phyloP scores from a whole-genome alignment of 805 yeast species.

The Scheffersomyces lignosus region DNA sequence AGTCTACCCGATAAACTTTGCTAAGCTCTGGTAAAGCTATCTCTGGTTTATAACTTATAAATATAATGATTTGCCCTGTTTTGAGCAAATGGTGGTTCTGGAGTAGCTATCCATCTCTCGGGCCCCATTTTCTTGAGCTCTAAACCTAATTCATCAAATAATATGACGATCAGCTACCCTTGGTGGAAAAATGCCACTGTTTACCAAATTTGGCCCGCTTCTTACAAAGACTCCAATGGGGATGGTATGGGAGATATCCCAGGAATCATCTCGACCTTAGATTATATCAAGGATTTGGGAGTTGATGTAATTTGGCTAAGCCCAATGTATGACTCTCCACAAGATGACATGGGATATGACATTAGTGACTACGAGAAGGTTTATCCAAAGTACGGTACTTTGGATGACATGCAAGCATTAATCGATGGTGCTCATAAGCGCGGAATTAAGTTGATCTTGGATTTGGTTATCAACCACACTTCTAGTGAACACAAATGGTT shows the following conservation, averaged over 20 bases:
- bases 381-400: slow-evolving; percentile 53
- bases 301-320: slow-evolving; percentile 56
- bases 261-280: slow-evolving; percentile 53
- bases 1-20: too few species aligned
- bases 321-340: slow-evolving; percentile 60
- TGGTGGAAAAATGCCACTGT: slow-evolving; percentile 62
- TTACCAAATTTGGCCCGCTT: slow-evolving; percentile 63
- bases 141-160: too few species aligned
- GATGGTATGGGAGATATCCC: slow-evolving; percentile 61
- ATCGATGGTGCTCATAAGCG: slow-evolving; percentile 47
- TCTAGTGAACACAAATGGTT: slow-evolving; percentile 60
- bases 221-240: slow-evolving; percentile 57
- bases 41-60: too few species aligned
- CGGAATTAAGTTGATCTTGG: slow-evolving; percentile 53
- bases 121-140: too few species aligned
- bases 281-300: slow-evolving; percentile 51
- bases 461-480: slow-evolving; percentile 60
- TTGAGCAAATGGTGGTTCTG: too few species aligned
- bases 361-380: slow-evolving; percentile 54
- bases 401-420: slow-evolving; percentile 51
- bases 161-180: slow-evolving; percentile 18
- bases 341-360: slow-evolving; percentile 65
- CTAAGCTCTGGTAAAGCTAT: too few species aligned
- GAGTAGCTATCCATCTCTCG: too few species aligned
- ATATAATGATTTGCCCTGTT: too few species aligned